Conservation (phyloP, 441 rosid genomes). For the Biscutella auriculata region DNA sequence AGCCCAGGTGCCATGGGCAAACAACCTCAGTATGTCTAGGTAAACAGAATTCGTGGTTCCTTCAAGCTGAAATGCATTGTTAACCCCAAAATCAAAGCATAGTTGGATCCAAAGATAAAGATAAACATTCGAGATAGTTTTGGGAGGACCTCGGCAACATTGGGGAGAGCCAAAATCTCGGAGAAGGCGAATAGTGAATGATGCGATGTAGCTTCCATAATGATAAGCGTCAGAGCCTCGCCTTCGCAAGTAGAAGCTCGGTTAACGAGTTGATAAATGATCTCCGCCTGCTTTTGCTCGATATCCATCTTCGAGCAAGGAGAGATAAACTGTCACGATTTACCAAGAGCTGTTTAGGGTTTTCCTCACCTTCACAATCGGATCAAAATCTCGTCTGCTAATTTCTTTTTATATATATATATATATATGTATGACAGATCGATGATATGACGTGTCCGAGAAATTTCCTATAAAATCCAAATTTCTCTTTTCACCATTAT, state of each 20-base stretch:
- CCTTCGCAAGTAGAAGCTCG: conserved; percentile 51
- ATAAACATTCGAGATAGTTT: background rate
- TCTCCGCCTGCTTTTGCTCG: conserved; percentile 76
- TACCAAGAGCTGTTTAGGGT: no score
- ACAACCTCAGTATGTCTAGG: conserved; percentile 58
- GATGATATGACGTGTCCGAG: no score
- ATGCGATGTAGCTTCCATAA: conserved; percentile 78
- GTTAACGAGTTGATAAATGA: conserved; percentile 61
- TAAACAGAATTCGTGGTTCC: conserved; percentile 49
- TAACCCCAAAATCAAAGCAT: background rate
- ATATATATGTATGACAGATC: no score
- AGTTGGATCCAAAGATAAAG: no score
- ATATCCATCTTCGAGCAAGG: conserved; percentile 46
- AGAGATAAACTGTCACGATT: no score
- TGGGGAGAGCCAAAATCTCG: conserved; percentile 77
- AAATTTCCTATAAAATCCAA: no score
- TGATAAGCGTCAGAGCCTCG: conserved; percentile 38
- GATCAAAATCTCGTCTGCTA: no score
- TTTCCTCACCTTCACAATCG: no score
- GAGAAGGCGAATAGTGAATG: conserved; percentile 92
- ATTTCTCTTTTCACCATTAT: no score
- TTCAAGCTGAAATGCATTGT: conserved; percentile 51
- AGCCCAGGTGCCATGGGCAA: conserved; percentile 88
- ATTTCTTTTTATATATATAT: no score
- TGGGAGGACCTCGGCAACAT: conserved; percentile 40